These are phyloP conservation scores for Phyllachora maydis DNA, from an alignment of 2,329 filamentous ascomycete genomes.

Conservation along the genomic window DNA sequence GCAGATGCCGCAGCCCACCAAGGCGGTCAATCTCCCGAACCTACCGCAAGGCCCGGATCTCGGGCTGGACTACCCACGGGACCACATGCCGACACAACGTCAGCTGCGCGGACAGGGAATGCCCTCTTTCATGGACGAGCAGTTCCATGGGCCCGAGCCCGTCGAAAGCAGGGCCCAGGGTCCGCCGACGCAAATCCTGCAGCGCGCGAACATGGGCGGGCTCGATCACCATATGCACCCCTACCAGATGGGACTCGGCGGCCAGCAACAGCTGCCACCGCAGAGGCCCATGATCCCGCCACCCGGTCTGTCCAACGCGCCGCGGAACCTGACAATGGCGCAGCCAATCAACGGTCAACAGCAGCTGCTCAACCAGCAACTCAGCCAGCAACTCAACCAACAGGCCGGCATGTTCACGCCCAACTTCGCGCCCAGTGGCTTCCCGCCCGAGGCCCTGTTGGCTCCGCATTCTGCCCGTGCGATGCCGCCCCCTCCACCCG, in stretches of 20 bases:
- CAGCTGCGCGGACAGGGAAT: constrained; percentile 23
- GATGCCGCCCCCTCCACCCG: constrained; percentile 34
- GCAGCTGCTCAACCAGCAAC: too few species aligned
- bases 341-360: too few species aligned
- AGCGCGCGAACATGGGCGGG: constrained; percentile 38
- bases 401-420: constrained; percentile 36
- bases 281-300: constrained; percentile 36
- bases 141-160: constrained; percentile 26
- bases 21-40: too few species aligned
- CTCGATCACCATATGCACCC: constrained; percentile 37
- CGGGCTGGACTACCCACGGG: too few species aligned
- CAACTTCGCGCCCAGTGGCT: constrained; percentile 26
- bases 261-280: constrained; percentile 17
- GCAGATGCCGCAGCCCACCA: too few species aligned
- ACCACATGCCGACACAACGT: constrained; percentile 8
- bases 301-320: constrained; percentile 24
- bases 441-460: constrained; percentile 30
- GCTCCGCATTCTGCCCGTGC: constrained; percentile 14
- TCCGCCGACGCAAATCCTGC: constrained; percentile 44
- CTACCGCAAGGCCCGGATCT: too few species aligned
- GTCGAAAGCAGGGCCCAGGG: constrained; percentile 24
- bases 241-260: constrained; percentile 25
- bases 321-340: constrained; percentile 27
- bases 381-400: too few species aligned
- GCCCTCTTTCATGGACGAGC: constrained; percentile 32